These are phyloP conservation scores for Magnolia officinalis DNA, from an alignment of 164 flowering plant species.

Conservation along the genomic window DNA sequence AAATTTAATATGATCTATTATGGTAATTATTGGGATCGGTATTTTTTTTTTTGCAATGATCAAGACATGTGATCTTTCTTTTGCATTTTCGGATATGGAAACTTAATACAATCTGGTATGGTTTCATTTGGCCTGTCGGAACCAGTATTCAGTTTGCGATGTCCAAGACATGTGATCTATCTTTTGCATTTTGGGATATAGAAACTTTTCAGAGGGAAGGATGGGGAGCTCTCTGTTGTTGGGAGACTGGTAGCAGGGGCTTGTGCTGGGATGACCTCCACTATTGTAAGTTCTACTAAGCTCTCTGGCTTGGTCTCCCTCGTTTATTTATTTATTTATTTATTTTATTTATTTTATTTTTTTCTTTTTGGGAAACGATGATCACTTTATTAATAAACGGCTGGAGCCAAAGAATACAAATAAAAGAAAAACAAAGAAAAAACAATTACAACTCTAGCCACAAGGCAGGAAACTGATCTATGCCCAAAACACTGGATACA, in stretches of 20 bases:
- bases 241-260: slow-evolving; percentile 98
- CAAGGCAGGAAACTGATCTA: too few species aligned
- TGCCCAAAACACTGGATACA: too few species aligned
- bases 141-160: neutral
- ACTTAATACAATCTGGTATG: neutral
- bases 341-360: too few species aligned
- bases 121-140: neutral
- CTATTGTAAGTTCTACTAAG: slow-evolving; percentile 58
- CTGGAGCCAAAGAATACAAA: too few species aligned
- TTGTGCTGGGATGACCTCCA: slow-evolving; percentile 99
- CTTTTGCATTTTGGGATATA: slow-evolving; percentile 19
- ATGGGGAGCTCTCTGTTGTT: slow-evolving; percentile 78
- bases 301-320: neutral
- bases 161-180: slow-evolving; percentile 9
- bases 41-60: neutral
- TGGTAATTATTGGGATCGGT: neutral
- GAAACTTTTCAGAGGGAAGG: slow-evolving; percentile 75
- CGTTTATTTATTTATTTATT: neutral
- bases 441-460: too few species aligned
- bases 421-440: too few species aligned
- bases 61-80: neutral
- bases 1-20: neutral
- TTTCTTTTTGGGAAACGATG: too few species aligned
- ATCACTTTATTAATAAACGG: too few species aligned
- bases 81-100: slow-evolving; percentile 1